These are phyloP conservation scores for Fraxinus excelsior DNA, from an alignment of 257 asterid species.

Conservation along the genomic window DNA sequence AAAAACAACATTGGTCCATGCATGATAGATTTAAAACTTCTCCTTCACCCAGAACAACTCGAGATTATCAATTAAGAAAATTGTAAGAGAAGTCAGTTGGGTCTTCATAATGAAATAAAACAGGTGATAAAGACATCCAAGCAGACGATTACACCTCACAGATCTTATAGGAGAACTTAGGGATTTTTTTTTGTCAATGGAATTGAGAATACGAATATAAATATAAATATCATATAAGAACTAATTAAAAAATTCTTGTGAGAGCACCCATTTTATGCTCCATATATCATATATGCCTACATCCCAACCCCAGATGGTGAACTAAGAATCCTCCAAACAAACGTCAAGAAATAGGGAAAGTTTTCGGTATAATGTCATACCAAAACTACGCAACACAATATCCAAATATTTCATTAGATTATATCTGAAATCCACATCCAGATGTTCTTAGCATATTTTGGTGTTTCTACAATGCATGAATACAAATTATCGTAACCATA, in stretches of 20 bases:
- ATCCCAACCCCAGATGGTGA: not conserved
- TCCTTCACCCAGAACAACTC: not conserved
- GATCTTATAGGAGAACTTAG: not conserved
- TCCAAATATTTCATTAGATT: not conserved
- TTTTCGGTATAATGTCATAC: not conserved
- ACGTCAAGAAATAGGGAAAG: not conserved
- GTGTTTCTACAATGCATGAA: not conserved
- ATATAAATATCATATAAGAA: not conserved
- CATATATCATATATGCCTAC: not conserved
- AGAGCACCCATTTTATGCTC: not conserved
- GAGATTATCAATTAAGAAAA: not conserved
- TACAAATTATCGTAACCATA: not conserved
- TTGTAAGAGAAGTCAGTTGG: not conserved
- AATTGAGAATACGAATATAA: not conserved
- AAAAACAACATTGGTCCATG: not conserved
- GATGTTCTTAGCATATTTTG: slow-evolving; percentile 1
- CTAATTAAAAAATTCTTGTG: not conserved
- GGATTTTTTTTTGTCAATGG: not conserved
- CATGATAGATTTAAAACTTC: not conserved
- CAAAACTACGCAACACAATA: not conserved
- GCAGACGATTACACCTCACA: not conserved
- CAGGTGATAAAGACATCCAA: not conserved
- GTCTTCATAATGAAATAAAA: not conserved
- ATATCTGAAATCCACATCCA: slow-evolving; percentile 3
- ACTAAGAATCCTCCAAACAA: not conserved